These are phyloP conservation scores for Colletotrichum graminicola DNA, from an alignment of 2,329 filamentous ascomycete genomes.

Conservation along the genomic window DNA sequence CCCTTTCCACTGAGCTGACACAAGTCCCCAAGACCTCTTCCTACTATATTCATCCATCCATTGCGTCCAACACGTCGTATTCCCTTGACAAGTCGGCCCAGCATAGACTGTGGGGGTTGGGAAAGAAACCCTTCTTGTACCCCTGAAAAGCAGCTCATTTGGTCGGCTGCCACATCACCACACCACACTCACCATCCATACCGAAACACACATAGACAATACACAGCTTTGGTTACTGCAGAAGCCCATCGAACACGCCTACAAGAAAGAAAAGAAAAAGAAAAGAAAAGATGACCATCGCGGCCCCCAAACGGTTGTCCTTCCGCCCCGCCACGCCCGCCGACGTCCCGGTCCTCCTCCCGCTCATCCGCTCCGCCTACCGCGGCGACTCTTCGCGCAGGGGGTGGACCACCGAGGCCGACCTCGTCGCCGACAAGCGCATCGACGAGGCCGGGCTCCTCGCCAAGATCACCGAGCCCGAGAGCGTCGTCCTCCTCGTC, in stretches of 20 bases:
- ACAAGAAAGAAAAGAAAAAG: background rate
- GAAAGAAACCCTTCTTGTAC: background rate
- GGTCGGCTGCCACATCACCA: too few species aligned
- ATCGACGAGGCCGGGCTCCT: slow-evolving; percentile 54
- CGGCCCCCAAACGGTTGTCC: slow-evolving; percentile 41
- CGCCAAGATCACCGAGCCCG: slow-evolving; percentile 55
- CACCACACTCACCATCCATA: too few species aligned
- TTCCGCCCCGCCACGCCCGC: slow-evolving; percentile 52
- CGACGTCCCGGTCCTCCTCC: slow-evolving; percentile 51
- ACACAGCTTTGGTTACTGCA: too few species aligned
- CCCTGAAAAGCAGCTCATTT: background rate
- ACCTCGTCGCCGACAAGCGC: slow-evolving; percentile 58
- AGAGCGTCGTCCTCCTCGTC: slow-evolving; percentile 54
- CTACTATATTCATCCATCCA: background rate
- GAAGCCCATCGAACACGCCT: too few species aligned
- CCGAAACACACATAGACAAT: too few species aligned
- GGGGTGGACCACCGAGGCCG: slow-evolving; percentile 63
- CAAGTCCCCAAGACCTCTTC: background rate
- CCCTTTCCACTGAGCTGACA: background rate
- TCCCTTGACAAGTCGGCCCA: background rate
- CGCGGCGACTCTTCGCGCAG: slow-evolving; percentile 55
- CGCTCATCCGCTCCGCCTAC: slow-evolving; percentile 59
- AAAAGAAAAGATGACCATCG: slow-evolving; percentile 6
- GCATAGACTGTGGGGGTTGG: too few species aligned
- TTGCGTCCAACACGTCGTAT: background rate